Conservation (phyloP, 495 filamentous ascomycete genomes). For the Hypoxylon rickii region DNA sequence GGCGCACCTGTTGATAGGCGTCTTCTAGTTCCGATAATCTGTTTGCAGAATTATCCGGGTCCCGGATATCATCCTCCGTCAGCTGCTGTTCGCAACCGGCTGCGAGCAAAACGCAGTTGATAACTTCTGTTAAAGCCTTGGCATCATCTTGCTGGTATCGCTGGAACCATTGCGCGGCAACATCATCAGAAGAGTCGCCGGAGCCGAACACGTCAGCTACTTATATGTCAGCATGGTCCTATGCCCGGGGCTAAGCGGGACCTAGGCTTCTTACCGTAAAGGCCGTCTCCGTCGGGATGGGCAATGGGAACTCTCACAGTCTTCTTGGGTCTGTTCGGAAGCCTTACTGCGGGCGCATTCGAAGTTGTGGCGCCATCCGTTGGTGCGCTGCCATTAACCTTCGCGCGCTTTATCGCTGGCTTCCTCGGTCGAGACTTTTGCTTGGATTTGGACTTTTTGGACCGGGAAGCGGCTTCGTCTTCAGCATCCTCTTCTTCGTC, state of each 20-base stretch:
- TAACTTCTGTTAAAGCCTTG: conserved; percentile 74
- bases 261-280: conserved; percentile 67
- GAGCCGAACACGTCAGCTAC: conserved; percentile 82
- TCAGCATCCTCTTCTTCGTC: conserved; percentile 47
- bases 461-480: conserved; percentile 38
- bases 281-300: conserved; percentile 63
- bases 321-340: conserved; percentile 66
- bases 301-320: conserved; percentile 53
- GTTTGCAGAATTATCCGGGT: conserved; percentile 77
- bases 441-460: conserved; percentile 42
- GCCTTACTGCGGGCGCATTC: conserved; percentile 51
- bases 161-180: conserved; percentile 79
- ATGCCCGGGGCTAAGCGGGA: neutral
- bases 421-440: conserved; percentile 50
- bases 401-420: conserved; percentile 74
- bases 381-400: conserved; percentile 65
- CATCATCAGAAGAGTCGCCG: conserved; percentile 67
- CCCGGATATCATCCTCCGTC: conserved; percentile 75
- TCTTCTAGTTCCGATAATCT: conserved; percentile 77
- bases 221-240: conserved; percentile 32
- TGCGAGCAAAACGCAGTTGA: conserved; percentile 86
- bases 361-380: conserved; percentile 39
- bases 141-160: conserved; percentile 70
- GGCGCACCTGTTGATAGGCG: conserved; percentile 69
- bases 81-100: conserved; percentile 79